Conservation (phyloP, 2,329 filamentous ascomycete species). For the Aspergillus puulaauensis region DNA sequence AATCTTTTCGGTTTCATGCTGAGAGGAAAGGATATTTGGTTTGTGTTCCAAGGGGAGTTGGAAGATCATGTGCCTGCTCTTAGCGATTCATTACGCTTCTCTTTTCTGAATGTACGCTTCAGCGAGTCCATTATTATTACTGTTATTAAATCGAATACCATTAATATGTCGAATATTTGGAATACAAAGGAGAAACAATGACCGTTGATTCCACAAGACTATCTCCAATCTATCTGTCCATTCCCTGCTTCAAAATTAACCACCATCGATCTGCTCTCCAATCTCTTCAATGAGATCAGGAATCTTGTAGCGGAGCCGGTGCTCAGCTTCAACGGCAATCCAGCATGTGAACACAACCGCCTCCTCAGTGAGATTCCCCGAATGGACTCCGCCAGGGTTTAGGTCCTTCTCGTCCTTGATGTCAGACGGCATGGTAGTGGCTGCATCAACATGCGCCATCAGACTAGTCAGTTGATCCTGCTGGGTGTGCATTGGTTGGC, state of each 20-base stretch:
- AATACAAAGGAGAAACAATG: neutral
- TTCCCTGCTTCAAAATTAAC: neutral
- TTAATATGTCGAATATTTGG: neutral
- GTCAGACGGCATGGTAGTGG: neutral
- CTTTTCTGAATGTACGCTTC: neutral
- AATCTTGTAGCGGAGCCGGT: slow-evolving; percentile 7
- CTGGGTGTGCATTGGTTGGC: neutral
- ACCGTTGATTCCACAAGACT: neutral
- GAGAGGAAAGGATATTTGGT: neutral
- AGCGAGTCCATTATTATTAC: neutral
- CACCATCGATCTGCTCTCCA: slow-evolving; percentile 1
- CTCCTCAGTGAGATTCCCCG: slow-evolving; percentile 3
- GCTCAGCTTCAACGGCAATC: slow-evolving; percentile 11
- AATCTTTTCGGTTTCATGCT: neutral
- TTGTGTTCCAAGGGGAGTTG: neutral
- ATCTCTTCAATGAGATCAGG: slow-evolving; percentile 5
- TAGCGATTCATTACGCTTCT: neutral
- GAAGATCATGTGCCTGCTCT: neutral
- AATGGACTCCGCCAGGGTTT: neutral
- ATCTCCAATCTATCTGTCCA: neutral
- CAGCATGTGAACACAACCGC: slow-evolving; percentile 8
- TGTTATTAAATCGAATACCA: neutral
- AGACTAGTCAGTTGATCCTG: neutral
- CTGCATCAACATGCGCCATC: neutral
- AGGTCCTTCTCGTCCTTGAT: neutral